Evolutionary conservation across 179 eudicot genomes (phyloP), one percentile per base, ranked within the genome.

Genomic region (Heliamphora pulchella): DNA sequence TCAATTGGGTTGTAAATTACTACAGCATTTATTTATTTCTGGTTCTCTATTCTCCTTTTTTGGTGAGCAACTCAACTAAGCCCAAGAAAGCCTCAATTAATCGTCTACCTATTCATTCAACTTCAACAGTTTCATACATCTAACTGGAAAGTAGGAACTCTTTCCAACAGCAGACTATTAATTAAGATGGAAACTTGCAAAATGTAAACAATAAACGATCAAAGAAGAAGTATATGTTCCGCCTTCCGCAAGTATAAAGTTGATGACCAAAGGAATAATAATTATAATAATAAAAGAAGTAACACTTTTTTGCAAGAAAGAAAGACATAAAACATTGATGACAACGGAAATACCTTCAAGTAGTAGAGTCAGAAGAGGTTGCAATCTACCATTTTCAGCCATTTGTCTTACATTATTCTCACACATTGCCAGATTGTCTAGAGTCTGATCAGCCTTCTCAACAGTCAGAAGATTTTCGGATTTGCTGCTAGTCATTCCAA

Each of bases 311-410:
- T 44, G 76, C 22, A 57, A 18, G 20, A 57, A 59, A n/a, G 15
- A 51, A 70, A 17, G 31, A 63, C 48, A 75, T 8, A 53, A 14
- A 65, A 43, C 10, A 66, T 46, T 64, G 55, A 43, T 72, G 68
- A 43, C 51, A 71, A 68, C 41, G 71, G 9, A 79, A 22, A 50
- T 70, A 96, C 99, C 99, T 87, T 91, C 91, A 75, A 96, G 96
- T 20, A 96, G 87, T 44, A 86, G 80, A 2, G 78, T 83, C 39
- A 96, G 86, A 76, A 96, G 94, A 79, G 98, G 99, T 83, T 91
- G 91, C 83, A 96, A 78, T 90, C 96, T 87, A 68, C 99, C 99
- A 87, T 82, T 86, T 82, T 89, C 94, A 75, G 99, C 99, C 98
- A 96, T 96, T 85, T 90, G 94, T 55, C 88, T 87, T 58, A 94